Evolutionary conservation across 108 stramenopile genomes (phyloP).

Genomic region (Nitzschia sp.): DNA sequence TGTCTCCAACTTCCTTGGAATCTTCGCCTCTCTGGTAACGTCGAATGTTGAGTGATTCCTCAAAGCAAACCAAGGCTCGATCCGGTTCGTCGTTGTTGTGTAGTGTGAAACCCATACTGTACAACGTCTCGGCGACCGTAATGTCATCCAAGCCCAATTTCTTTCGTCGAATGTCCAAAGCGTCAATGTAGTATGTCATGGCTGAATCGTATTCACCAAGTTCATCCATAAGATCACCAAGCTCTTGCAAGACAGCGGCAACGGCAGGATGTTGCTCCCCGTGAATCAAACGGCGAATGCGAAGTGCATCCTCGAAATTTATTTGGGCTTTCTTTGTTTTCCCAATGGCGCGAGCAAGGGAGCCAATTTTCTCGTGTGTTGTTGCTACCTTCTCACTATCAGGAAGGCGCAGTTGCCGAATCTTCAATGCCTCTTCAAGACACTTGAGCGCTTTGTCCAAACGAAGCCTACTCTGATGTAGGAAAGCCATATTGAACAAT

Average conservation of each 20-base stretch:
- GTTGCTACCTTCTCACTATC: constrained; percentile 67
- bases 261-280: constrained; percentile 69
- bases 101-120: constrained; percentile 73
- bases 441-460: constrained; percentile 63
- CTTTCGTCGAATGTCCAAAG: constrained; percentile 56
- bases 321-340: constrained; percentile 65
- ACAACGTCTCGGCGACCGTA: constrained; percentile 62
- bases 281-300: constrained; percentile 55
- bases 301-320: constrained; percentile 66
- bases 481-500: constrained; percentile 71
- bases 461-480: constrained; percentile 53
- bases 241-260: constrained; percentile 65
- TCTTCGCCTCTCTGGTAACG: constrained; percentile 54
- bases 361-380: constrained; percentile 69
- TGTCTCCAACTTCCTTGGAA: constrained; percentile 68
- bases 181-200: constrained; percentile 65
- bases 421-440: constrained; percentile 69
- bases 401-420: constrained; percentile 65
- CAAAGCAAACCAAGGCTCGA: constrained; percentile 60
- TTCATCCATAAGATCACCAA: constrained; percentile 79
- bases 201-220: constrained; percentile 61
- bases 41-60: constrained; percentile 63
- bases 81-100: constrained; percentile 54
- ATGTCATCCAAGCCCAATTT: constrained; percentile 52
- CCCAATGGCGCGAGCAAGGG: constrained; percentile 45